Base-by-base conservation (phyloP, 1,284 basidiomycete species). In the Kalmanozyma brasiliensis region DNA sequence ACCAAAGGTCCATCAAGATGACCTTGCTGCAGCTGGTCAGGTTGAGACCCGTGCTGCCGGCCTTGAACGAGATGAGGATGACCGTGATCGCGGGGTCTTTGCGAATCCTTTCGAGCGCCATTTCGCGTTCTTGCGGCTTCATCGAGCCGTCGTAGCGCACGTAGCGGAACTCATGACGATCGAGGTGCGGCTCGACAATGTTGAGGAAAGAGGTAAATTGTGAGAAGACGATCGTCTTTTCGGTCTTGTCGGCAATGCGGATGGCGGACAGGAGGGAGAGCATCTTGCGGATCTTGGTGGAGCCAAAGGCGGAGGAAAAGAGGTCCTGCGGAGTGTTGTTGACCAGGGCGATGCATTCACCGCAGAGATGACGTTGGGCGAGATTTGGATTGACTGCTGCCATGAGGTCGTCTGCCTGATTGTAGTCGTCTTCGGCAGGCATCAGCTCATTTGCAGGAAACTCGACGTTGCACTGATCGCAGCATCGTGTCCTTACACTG, bases 41-140 rank as follows among this genome's bases (percentile, higher is more conserved):
- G 81, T 98, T 98, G 36, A 98, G 86, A 47, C 94, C 93, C 88
- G 92, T 93, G 77, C 90, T 91, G 2, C 94, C 94, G 13, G 94
- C 93, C 82, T 96, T 97, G 88, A 98, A 95, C 0, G 93, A 96
- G 64, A 98, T 95, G 62, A 98, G 84, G 60, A 98, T 97, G 34
- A 95, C 88, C 10, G 76, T 87, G 14, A 86, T 87, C 3, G 77
- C 84, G 10, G 83, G 81, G 76, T 87, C 87, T 23, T 78, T 87
- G 77, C 87, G 88, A 82, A 98, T 94, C 62, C 86, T 87, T 22
- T 88, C 84, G 22, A 98, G 83, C 4, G 90, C 87, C 9, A 85
- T 86, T 74, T 93, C 90, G 17, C 94, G 89, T 65, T 91, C 86
- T 33, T 87, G 87, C 51, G 90, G 88, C 11, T 84, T 83, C 91